These are phyloP conservation scores for Lasiosphaeria miniovina DNA, from an alignment of 495 filamentous ascomycete genomes.

Conservation along the genomic window DNA sequence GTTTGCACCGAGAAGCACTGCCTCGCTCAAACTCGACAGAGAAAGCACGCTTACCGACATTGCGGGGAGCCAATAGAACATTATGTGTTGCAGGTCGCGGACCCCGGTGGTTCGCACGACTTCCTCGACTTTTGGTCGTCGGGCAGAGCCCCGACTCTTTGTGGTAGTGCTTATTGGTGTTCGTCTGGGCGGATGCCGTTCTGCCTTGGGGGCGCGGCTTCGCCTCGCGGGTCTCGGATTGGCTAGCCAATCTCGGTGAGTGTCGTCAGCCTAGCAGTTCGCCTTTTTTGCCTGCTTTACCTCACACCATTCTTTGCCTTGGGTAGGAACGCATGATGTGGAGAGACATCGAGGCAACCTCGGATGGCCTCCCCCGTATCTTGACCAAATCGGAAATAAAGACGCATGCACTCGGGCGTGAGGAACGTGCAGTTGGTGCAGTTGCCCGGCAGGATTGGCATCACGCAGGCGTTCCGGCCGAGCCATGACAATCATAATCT, in stretches of 20 bases:
- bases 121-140: background rate
- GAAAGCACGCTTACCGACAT: background rate
- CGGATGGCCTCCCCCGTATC: background rate
- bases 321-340: conserved; percentile 19
- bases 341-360: conserved; percentile 8
- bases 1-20: background rate
- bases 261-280: conserved; percentile 21
- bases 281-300: conserved; percentile 12
- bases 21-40: background rate
- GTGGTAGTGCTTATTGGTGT: background rate
- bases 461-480: conserved; percentile 4
- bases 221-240: conserved; percentile 11
- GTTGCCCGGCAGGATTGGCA: conserved; percentile 7
- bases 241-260: conserved; percentile 23
- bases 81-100: background rate
- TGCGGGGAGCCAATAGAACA: background rate
- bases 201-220: conserved; percentile 17
- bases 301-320: conserved; percentile 20
- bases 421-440: conserved; percentile 9
- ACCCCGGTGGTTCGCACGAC: background rate
- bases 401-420: conserved; percentile 5
- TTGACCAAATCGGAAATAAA: conserved; percentile 2
- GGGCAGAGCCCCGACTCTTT: background rate
- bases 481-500: conserved; percentile 1
- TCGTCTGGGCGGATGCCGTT: conserved; percentile 11